Conservation (phyloP, 108 stramenopile species). For the Discostella stelligeroides region DNA sequence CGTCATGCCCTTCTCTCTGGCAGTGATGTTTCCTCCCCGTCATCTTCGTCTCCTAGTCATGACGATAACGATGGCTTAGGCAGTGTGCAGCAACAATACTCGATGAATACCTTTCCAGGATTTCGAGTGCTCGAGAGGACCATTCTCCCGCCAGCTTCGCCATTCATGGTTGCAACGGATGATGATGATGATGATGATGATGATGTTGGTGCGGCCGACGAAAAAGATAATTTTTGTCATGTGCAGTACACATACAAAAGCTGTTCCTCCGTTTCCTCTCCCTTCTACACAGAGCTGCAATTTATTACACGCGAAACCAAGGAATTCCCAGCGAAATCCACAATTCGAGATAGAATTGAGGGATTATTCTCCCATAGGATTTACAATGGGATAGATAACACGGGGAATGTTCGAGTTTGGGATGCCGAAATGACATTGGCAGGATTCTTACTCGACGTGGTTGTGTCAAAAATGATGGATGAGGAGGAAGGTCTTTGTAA, state of each 20-base stretch:
- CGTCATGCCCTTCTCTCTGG: conserved; percentile 54
- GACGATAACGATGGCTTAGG: background rate
- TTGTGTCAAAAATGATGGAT: conserved; percentile 27
- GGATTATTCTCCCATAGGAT: conserved; percentile 53
- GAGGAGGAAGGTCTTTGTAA: too few species aligned
- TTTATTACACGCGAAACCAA: conserved; percentile 40
- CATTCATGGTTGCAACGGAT: background rate
- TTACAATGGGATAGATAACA: conserved; percentile 73
- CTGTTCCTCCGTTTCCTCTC: too few species aligned
- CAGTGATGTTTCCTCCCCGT: background rate
- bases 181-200: background rate
- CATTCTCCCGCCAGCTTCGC: conserved; percentile 8
- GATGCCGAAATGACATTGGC: conserved; percentile 75
- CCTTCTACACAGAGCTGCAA: conserved; percentile 3
- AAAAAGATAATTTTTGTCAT: too few species aligned
- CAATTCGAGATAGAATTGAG: conserved; percentile 20
- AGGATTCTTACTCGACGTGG: conserved; percentile 33
- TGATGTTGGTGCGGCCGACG: background rate
- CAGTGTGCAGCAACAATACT: conserved; percentile 21
- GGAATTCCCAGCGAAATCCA: conserved; percentile 1
- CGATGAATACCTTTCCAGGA: conserved; percentile 74
- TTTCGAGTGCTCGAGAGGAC: conserved; percentile 55
- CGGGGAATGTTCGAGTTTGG: conserved; percentile 83
- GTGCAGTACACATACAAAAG: background rate
- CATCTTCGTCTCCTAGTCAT: background rate